Percentiles rank a stretch among this genome's conserved stretches.
Evolutionary conservation across 331 rosid species (phyloP).

Genomic region (Malus hybrid): DNA sequence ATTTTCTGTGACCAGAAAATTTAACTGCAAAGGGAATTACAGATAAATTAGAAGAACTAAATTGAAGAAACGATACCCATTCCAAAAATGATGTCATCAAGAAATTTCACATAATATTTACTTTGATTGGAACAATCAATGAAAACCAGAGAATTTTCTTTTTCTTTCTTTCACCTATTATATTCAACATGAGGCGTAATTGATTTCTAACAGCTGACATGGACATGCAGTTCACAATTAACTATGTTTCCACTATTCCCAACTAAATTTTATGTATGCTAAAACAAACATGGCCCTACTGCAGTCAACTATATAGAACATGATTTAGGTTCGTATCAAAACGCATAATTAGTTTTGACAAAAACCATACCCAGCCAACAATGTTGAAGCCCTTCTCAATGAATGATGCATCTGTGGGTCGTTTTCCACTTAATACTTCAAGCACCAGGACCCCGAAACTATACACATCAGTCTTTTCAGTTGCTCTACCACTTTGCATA

Average conservation of each 20-base stretch:
- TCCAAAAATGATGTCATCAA: not conserved
- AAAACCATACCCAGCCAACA: conserved; percentile 83
- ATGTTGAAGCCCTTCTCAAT: conserved; percentile 95
- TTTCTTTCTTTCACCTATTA: not conserved
- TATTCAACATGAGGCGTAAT: not conserved
- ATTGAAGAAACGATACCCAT: not conserved
- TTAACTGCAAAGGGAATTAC: conserved; percentile 53
- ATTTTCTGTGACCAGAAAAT: conserved; percentile 72
- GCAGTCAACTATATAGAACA: not conserved
- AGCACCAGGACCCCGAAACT: conserved; percentile 96
- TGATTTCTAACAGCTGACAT: not conserved
- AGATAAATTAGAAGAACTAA: conserved; percentile 15
- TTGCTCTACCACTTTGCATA: conserved; percentile 99
- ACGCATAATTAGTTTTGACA: not conserved
- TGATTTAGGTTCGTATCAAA: not conserved
- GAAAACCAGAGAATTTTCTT: not conserved
- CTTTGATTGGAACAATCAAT: not conserved
- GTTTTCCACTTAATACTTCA: conserved; percentile 92
- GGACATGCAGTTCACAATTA: not conserved
- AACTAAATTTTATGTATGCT: not conserved
- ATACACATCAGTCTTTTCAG: conserved; percentile 91
- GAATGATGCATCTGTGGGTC: conserved; percentile 93
- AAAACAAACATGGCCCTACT: not conserved
- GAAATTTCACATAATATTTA: not conserved
- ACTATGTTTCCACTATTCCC: not conserved